Conservation (phyloP, 176 grass and related monocot genomes). For the Otatea glauca region DNA sequence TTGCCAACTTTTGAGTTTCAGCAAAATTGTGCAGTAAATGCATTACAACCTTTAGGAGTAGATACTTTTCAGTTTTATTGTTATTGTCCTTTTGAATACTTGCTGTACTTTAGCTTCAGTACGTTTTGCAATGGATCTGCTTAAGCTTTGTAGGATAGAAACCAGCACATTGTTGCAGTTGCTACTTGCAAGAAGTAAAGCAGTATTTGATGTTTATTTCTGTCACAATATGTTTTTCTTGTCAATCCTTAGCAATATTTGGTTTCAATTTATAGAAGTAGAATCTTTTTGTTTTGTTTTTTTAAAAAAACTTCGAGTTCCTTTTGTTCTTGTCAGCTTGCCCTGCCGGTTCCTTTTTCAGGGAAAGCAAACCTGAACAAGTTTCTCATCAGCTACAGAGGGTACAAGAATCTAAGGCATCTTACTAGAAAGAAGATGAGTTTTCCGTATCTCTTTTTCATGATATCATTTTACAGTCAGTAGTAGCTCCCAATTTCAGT, state of each 20-base stretch:
- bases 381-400: not conserved
- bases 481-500: not conserved
- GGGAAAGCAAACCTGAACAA: not conserved
- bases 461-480: not conserved
- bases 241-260: not conserved
- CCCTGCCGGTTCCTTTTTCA: not conserved
- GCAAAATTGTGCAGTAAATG: not conserved
- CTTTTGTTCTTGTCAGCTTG: not conserved
- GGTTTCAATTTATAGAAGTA: not conserved
- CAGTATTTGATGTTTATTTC: not conserved
- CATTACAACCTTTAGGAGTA: not conserved
- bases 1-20: not conserved
- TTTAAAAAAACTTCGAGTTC: not conserved
- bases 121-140: not conserved
- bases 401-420: not conserved
- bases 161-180: not conserved
- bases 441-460: not conserved
- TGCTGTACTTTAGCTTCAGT: not conserved
- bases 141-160: not conserved
- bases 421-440: not conserved
- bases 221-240: not conserved
- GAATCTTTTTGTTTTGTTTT: not conserved
- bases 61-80: conserved; percentile 27
- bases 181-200: not conserved
- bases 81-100: not conserved